Base-by-base conservation (phyloP, 352 stramenopile species). In the Pythium folliculosum region DNA sequence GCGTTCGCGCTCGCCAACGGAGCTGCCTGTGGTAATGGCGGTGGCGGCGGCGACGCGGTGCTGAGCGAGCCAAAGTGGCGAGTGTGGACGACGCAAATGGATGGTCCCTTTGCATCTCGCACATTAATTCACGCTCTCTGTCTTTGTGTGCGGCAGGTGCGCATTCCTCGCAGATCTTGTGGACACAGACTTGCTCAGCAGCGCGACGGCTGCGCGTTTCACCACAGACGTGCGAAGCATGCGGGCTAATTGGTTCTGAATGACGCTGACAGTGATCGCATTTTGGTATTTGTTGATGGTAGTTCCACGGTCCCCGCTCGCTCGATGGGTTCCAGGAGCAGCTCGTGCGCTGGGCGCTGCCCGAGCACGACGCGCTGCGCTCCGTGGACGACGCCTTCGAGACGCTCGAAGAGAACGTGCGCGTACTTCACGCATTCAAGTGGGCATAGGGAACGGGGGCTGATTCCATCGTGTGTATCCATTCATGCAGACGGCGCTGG, bases 21-120 rank as follows among this genome's bases (percentile, higher is more conserved):
- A 16, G n/a, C 27, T 32, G 27, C 27, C 27, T 32, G 27, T 25
- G 3, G n/a, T 16, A 7, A 14, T 50, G 19, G n/a, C 44, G 44
- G n/a, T n/a, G n/a, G 19, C 10, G 44, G n/a, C n/a, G 44, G 19
- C 13, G 35, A 57, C 14, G 27, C 50, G 38, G 9, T 19, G n/a
- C 30, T 60, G 14, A 64, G 35, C 23, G 63, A 65, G 44, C 35
- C 58, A 47, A 44, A 70, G 40, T 70, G 63, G 63, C 63, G n/a
- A 32, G 62, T 63, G n/a, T 8, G 5, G 8, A 60, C 19, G 27
- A 32, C 27, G 27, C 27, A 32, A 32, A 2, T 32, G 27, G 27
- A 32, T 2, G 27, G 27, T 32, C 5, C 3, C 27, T 32, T 32
- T 5, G 27, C 8, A 7, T 40, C 35, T 40, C 35, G 12, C 35